Base-by-base conservation (phyloP, 1,139 yeast genomes). In the Geotrichum phurueaensis region DNA sequence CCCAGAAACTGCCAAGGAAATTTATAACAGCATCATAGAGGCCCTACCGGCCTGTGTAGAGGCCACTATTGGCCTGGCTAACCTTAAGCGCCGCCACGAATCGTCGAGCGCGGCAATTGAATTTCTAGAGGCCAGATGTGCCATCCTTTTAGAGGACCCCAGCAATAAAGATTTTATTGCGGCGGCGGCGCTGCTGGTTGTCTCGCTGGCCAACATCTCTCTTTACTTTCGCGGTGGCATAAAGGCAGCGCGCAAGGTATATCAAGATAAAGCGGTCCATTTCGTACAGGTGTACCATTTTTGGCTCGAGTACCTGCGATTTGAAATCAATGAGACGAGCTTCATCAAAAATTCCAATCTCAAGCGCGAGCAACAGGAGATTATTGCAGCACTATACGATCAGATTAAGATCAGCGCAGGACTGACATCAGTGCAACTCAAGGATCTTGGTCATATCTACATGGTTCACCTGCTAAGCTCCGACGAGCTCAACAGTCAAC, bases 221-320 rank as follows among this genome's bases (percentile, higher is more conserved):
- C 45, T 65, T 43, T 66, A 66, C 50, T 63, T 67, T 22, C 62
- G 64, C 39, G 62, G 66, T 23, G 63, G 64, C 25, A 57, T 60
- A 6, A 64, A 62, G 6, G 66, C 59, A 27, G 70, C 75, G 6
- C 64, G 74, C 7, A 56, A 60, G 22, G 51, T 69, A 29, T 73
- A 62, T 50, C 63, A 63, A 43, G 45, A 57, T 45, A 62, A 67
- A 53, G 65, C 67, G 2, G 58, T 63, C 2, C 60, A 63, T 18
- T 71, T 66, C 62, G 58, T 68, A n/a, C 67, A 65, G 36, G 63
- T 68, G 48, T 67, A 67, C 53, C 62, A 68, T 43, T 74, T 72
- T 58, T 74, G 76, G 77, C 62, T 69, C 25, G 67, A 69, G 49
- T 74, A 69, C 59, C 68, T 74, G 15, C 64, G 65, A 31, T 73